Evolutionary conservation across 75 land plant genomes (phyloP), one percentile per base, ranked within the genome.

Genomic region (Cupressus sempervirens): DNA sequence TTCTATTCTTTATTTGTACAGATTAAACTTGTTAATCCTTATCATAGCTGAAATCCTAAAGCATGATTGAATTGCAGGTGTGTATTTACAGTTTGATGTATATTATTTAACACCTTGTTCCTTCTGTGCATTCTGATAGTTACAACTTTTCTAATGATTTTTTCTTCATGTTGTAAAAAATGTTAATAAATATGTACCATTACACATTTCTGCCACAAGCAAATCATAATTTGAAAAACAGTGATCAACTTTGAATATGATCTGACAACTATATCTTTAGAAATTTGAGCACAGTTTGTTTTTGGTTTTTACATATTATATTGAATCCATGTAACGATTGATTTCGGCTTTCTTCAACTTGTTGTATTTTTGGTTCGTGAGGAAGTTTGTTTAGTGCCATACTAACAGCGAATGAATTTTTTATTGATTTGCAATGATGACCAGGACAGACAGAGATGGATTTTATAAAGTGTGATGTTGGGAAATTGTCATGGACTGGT

Each of bases 401-500:
- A 79, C 50, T 38, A 79, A 79, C n/a, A 26, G 81, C 26, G 48
- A 45, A 79, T 30, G 20, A 43, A 81, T 32, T 35, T 83, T 76
- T 46, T 18, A 41, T 43, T 75, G 45, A 23, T 73, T 48, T 72
- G 43, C 34, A 76, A 82, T 84, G 43, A 85, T 54, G 20, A 40
- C 50, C 52, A 13, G 41, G 84, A 90, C 91, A 96, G 98, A 68
- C 93, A 85, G 91, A 92, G 36, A 86, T 96, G 84, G 89, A 93
- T 85, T 87, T 95, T 76, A 85, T 96, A n/a, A 89, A 84, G 40
- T 89, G 91, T 52, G 87, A 95, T 76, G 80, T 96, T 83, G 84
- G 83, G 45, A 84, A 88, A 34, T 83, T 96, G 23, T 74, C 84
- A 53, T 93, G 86, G 91, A 87, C 88, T 88, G 97, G 98, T 96